Evolutionary conservation across 2,329 filamentous ascomycete genomes (phyloP).

Genomic region (Aureobasidium sp.): DNA sequence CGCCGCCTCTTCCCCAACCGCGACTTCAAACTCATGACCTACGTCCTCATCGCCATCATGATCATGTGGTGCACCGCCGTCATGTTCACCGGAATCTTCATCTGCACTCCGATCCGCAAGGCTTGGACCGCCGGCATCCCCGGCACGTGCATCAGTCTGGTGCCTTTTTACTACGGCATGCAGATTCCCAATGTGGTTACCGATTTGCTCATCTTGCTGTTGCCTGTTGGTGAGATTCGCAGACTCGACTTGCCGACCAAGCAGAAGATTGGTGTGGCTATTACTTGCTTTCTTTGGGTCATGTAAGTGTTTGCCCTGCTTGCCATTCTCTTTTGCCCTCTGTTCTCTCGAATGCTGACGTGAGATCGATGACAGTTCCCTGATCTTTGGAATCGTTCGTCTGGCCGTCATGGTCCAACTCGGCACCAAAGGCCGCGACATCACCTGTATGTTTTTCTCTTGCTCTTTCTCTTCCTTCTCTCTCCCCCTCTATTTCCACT

Average conservation of each 20-base stretch:
- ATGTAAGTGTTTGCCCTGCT: constrained; percentile 2
- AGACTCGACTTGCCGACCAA: constrained; percentile 3
- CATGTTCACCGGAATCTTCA: constrained; percentile 14
- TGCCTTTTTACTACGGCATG: constrained; percentile 17
- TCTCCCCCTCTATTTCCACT: no score
- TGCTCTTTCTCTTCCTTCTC: not conserved
- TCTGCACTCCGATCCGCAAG: constrained; percentile 14
- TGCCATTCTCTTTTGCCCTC: not conserved
- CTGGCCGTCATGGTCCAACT: constrained; percentile 14
- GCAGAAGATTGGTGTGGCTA: constrained; percentile 10
- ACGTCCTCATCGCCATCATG: constrained; percentile 11
- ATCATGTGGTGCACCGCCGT: constrained; percentile 14
- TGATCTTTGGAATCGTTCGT: constrained; percentile 15
- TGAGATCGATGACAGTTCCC: not conserved
- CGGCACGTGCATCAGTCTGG: constrained; percentile 14
- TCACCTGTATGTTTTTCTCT: constrained; percentile 14
- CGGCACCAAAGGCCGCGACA: not conserved
- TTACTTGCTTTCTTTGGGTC: constrained; percentile 1
- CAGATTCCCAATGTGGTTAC: constrained; percentile 18
- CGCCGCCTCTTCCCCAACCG: constrained; percentile 14
- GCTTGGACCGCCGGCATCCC: constrained; percentile 12
- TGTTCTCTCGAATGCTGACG: not conserved
- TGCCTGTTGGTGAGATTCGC: constrained; percentile 14
- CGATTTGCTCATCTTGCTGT: constrained; percentile 14
- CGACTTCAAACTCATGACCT: constrained; percentile 12